A percentile compares a stretch with the other conserved stretches of the same genome.
Conservation (phyloP, 192 early-diverging fungal genomes). For the Rhizophagus sp. region DNA sequence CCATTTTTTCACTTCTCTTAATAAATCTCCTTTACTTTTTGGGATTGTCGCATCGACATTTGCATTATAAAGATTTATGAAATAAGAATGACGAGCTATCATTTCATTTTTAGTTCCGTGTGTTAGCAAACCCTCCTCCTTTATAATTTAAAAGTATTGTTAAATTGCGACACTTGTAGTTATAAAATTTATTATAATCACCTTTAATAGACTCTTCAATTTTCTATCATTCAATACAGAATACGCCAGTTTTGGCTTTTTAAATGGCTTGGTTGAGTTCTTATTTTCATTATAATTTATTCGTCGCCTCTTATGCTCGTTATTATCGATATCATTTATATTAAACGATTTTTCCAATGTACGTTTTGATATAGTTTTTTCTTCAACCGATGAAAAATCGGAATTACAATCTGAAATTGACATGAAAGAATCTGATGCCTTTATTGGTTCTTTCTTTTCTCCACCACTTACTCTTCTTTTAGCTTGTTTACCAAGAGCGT, state of each 20-base stretch:
- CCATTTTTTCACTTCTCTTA: conserved; percentile 9
- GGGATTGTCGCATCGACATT: conserved; percentile 26
- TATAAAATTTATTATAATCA: neutral
- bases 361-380: neutral
- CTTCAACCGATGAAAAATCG: neutral
- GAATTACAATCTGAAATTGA: neutral
- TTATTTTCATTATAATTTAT: neutral
- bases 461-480: neutral
- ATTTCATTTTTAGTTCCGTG: neutral
- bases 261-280: neutral
- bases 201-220: conserved; percentile 8
- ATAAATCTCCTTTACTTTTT: conserved; percentile 3
- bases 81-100: conserved; percentile 14
- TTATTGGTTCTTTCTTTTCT: neutral
- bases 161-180: neutral
- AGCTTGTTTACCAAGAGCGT: neutral
- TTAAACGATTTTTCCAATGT: neutral
- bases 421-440: neutral
- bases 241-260: conserved; percentile 29
- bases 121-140: conserved; percentile 23
- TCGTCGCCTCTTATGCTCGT: neutral
- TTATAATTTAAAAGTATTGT: neutral
- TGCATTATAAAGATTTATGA: conserved; percentile 18
- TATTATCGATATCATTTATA: neutral
- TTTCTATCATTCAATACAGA: conserved; percentile 1